Percentiles rank a stretch among this genome's conserved stretches.
Conservation (phyloP, 2,329 filamentous ascomycete species). For the Fusarium sp. region DNA sequence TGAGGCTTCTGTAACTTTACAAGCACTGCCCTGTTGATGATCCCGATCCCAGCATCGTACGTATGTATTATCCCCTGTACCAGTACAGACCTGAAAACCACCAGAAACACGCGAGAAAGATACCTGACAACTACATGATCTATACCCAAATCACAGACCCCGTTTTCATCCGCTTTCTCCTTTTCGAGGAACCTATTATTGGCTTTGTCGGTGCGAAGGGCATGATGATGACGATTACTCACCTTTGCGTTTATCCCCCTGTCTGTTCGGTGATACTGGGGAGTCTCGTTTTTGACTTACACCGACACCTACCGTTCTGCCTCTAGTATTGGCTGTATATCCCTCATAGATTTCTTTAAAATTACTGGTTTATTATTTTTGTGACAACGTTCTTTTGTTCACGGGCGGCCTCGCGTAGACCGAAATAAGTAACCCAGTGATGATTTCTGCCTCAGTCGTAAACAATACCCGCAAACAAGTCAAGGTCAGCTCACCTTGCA, state of each 20-base stretch:
- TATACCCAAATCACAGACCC: background rate
- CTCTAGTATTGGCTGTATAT: slow-evolving; percentile 33
- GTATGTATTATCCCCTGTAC: slow-evolving; percentile 24
- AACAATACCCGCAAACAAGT: background rate
- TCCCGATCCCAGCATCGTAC: slow-evolving; percentile 7
- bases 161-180: slow-evolving; percentile 22
- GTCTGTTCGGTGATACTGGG: slow-evolving; percentile 32
- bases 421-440: background rate
- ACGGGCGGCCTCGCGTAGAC: slow-evolving; percentile 27
- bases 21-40: slow-evolving; percentile 21
- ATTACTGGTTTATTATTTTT: background rate
- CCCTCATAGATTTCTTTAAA: slow-evolving; percentile 18
- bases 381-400: background rate
- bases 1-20: slow-evolving; percentile 19
- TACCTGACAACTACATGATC: slow-evolving; percentile 30
- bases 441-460: background rate
- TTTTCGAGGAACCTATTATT: background rate
- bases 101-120: slow-evolving; percentile 3
- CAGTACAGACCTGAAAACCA: background rate
- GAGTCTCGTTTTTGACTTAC: slow-evolving; percentile 9
- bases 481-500: slow-evolving; percentile 36
- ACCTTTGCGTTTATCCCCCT: slow-evolving; percentile 4
- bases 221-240: slow-evolving; percentile 12
- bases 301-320: slow-evolving; percentile 26
- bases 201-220: slow-evolving; percentile 5